phyloP scores from a whole-genome alignment of 1,284 basidiomycete species.

The Ceratobasidium sp. region DNA sequence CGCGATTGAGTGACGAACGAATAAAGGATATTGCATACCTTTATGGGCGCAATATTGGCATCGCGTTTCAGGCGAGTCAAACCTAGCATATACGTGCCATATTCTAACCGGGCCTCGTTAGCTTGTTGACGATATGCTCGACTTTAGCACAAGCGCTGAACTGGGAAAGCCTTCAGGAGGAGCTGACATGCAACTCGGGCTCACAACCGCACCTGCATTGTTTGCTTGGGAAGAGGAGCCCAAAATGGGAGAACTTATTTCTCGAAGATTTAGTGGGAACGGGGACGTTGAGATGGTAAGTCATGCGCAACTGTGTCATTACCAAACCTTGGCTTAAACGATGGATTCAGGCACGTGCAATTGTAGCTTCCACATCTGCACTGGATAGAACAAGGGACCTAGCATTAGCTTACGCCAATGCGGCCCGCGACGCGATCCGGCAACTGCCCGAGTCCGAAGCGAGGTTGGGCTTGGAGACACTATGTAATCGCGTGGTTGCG shows the following conservation, averaged over 20 bases:
- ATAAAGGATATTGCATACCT: slow-evolving; percentile 95
- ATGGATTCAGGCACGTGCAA: slow-evolving; percentile 66
- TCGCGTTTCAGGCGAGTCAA: slow-evolving; percentile 86
- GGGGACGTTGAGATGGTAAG: slow-evolving; percentile 87
- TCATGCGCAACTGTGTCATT: slow-evolving; percentile 34
- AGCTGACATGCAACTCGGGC: slow-evolving; percentile 84
- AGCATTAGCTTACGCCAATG: slow-evolving; percentile 77
- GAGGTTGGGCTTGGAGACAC: slow-evolving; percentile 69
- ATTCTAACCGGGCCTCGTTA: slow-evolving; percentile 47
- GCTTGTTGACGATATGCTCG: slow-evolving; percentile 93
- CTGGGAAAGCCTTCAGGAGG: slow-evolving; percentile 84
- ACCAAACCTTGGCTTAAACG: slow-evolving; percentile 1
- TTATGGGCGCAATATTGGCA: slow-evolving; percentile 88
- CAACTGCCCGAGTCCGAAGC: slow-evolving; percentile 85
- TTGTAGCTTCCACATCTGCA: slow-evolving; percentile 77
- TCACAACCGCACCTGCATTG: slow-evolving; percentile 92
- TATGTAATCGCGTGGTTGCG: slow-evolving; percentile 69
- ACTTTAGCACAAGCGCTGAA: slow-evolving; percentile 74
- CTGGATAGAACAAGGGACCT: slow-evolving; percentile 81
- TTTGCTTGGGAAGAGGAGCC: slow-evolving; percentile 93
- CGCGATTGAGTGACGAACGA: slow-evolving; percentile 59
- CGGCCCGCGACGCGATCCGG: slow-evolving; percentile 73
- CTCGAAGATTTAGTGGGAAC: slow-evolving; percentile 78
- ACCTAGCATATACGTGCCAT: neutral
- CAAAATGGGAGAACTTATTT: slow-evolving; percentile 81